Evolutionary conservation across 345 rosid species (phyloP).

Genomic region (Pseudoturritis turrita): DNA sequence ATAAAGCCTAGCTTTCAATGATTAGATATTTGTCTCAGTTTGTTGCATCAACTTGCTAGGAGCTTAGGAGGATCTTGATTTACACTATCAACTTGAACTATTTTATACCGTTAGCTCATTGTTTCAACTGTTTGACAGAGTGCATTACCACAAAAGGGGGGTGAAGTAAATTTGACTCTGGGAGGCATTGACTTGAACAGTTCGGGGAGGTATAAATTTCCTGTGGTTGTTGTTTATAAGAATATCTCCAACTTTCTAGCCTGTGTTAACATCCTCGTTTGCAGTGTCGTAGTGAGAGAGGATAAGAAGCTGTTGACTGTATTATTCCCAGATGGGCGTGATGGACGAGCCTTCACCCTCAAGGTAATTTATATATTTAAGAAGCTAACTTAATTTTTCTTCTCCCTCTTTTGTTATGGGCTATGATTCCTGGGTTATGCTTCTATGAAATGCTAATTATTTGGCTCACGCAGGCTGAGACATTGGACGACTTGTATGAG

Average conservation of each 20-base stretch:
- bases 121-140: constrained; percentile 48
- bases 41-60: neutral
- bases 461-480: constrained; percentile 61
- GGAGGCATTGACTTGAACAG: constrained; percentile 98
- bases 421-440: constrained; percentile 3
- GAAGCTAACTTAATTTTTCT: constrained; percentile 11
- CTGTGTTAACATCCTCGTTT: constrained; percentile 25
- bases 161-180: constrained; percentile 88
- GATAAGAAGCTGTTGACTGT: constrained; percentile 93
- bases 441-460: constrained; percentile 18
- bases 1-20: neutral
- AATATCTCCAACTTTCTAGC: constrained; percentile 19
- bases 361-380: constrained; percentile 50
- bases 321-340: constrained; percentile 97
- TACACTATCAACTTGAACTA: neutral
- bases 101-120: neutral
- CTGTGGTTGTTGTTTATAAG: neutral
- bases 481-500: constrained; percentile 80
- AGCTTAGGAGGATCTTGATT: neutral
- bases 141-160: constrained; percentile 85
- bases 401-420: neutral
- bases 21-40: neutral
- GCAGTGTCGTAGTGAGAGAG: constrained; percentile 95
- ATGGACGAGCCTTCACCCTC: constrained; percentile 98
- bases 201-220: constrained; percentile 72